phyloP scores from a whole-genome alignment of 2,329 filamentous ascomycete genomes.

The Ceratocystis eucalypticola region DNA sequence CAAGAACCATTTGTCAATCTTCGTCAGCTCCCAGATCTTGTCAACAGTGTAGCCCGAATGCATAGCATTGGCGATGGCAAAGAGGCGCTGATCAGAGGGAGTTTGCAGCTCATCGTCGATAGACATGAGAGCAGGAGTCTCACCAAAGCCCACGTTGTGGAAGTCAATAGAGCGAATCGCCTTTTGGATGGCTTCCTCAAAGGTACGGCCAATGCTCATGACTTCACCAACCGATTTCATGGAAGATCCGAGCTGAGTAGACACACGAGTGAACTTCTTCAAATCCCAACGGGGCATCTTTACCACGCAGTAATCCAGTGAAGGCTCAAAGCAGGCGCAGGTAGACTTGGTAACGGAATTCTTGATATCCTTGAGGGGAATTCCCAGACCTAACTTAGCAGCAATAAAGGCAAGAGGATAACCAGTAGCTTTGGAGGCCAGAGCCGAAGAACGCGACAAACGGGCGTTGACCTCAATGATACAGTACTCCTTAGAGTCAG shows the following conservation, averaged over 20 bases:
- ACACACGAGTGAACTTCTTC: constrained; percentile 97
- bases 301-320: constrained; percentile 92
- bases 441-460: constrained; percentile 83
- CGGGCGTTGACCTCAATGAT: constrained; percentile 98
- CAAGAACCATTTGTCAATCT: constrained; percentile 98
- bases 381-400: constrained; percentile 87
- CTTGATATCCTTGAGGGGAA: constrained; percentile 88
- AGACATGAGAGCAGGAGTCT: constrained; percentile 76
- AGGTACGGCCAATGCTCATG: constrained; percentile 93
- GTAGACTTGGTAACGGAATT: constrained; percentile 94
- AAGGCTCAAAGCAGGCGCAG: constrained; percentile 95
- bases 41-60: constrained; percentile 83
- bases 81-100: constrained; percentile 90
- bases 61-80: constrained; percentile 97
- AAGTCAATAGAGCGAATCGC: constrained; percentile 92
- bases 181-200: constrained; percentile 97
- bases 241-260: constrained; percentile 85
- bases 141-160: constrained; percentile 88
- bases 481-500: constrained; percentile 90
- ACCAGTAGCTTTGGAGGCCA: constrained; percentile 93
- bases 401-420: constrained; percentile 95
- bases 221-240: constrained; percentile 99
- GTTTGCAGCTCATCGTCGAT: constrained; percentile 95
- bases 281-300: constrained; percentile 99
- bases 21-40: constrained; percentile 95